Percentiles rank a stretch among this genome's conserved stretches.
These are phyloP conservation scores for Cryptococcus sp. DNA, from an alignment of 1,284 basidiomycete species.

Conservation along the genomic window DNA sequence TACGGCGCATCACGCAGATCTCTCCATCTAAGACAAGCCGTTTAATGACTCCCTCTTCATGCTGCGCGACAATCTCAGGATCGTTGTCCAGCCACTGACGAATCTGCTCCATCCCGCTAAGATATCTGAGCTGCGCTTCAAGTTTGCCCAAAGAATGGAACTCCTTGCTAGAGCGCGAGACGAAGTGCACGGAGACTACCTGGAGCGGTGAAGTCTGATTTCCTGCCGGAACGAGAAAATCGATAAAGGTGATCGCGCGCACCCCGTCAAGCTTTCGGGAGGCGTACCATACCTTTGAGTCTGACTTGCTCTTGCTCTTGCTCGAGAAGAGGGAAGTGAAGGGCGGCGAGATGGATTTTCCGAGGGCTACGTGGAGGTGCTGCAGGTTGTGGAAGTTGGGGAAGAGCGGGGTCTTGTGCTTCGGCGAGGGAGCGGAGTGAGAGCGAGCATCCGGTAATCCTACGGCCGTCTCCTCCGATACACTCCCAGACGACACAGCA, in stretches of 20 bases:
- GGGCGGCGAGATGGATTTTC: slow-evolving; percentile 33
- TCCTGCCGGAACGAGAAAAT: slow-evolving; percentile 27
- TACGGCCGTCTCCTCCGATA: not conserved
- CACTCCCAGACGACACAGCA: not conserved
- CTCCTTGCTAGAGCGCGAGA: slow-evolving; percentile 42
- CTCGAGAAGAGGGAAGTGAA: slow-evolving; percentile 30
- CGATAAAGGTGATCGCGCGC: slow-evolving; percentile 41
- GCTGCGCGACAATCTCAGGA: slow-evolving; percentile 7
- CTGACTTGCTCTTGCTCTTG: no score
- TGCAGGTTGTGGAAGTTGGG: slow-evolving; percentile 7
- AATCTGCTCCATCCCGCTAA: slow-evolving; percentile 20
- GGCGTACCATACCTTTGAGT: slow-evolving; percentile 38
- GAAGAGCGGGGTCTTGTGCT: slow-evolving; percentile 13
- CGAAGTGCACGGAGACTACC: slow-evolving; percentile 21
- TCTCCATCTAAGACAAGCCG: slow-evolving; percentile 52
- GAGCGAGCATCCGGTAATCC: not conserved
- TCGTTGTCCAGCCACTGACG: slow-evolving; percentile 22
- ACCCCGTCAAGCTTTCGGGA: slow-evolving; percentile 52
- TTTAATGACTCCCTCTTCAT: slow-evolving; percentile 19
- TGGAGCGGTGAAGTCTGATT: not conserved
- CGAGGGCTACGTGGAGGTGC: slow-evolving; percentile 39
- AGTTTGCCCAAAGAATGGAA: slow-evolving; percentile 38
- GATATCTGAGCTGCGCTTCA: slow-evolving; percentile 21
- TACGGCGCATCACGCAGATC: slow-evolving; percentile 41
- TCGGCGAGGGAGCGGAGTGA: not conserved